Percentiles rank a stretch among this genome's conserved stretches.
phyloP scores from a whole-genome alignment of 1,284 basidiomycete species.

The Sanguinoderma infundibulare region DNA sequence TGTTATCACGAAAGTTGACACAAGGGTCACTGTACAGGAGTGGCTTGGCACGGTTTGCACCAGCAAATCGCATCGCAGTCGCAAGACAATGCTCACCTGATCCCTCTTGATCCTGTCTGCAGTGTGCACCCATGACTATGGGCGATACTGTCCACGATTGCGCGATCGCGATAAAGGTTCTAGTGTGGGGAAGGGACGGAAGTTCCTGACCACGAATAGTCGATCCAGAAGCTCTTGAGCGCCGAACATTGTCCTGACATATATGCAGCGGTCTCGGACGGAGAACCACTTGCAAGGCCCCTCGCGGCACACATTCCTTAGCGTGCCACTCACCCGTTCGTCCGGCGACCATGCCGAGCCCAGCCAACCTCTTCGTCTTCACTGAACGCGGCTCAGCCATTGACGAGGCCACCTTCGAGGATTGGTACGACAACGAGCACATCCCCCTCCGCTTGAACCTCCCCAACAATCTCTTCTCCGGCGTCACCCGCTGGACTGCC shows the following conservation, averaged over 20 bases:
- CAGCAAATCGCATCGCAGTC: too few species aligned
- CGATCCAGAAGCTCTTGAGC: too few species aligned
- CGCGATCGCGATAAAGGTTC: background rate
- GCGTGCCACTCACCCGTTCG: too few species aligned
- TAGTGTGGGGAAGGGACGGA: background rate
- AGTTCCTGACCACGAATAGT: background rate
- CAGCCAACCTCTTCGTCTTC: constrained; percentile 2
- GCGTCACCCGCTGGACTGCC: constrained; percentile 53
- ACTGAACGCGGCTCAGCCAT: constrained; percentile 2
- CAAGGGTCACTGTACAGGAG: too few species aligned
- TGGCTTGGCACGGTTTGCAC: too few species aligned
- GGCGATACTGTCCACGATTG: too few species aligned
- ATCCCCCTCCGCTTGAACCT: constrained; percentile 50
- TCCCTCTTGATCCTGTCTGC: too few species aligned
- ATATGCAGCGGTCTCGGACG: background rate
- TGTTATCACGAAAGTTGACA: too few species aligned
- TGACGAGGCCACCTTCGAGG: background rate
- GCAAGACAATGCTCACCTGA: too few species aligned
- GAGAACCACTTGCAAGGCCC: too few species aligned
- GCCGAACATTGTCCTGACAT: background rate
- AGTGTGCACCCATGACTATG: too few species aligned
- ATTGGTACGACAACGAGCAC: constrained; percentile 6
- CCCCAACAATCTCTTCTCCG: constrained; percentile 48
- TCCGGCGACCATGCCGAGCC: background rate
- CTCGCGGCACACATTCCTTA: background rate